A percentile compares a stretch with the other conserved stretches of the same genome.
phyloP scores from a whole-genome alignment of 2,329 filamentous ascomycete species.

The Diaporthe capsici region DNA sequence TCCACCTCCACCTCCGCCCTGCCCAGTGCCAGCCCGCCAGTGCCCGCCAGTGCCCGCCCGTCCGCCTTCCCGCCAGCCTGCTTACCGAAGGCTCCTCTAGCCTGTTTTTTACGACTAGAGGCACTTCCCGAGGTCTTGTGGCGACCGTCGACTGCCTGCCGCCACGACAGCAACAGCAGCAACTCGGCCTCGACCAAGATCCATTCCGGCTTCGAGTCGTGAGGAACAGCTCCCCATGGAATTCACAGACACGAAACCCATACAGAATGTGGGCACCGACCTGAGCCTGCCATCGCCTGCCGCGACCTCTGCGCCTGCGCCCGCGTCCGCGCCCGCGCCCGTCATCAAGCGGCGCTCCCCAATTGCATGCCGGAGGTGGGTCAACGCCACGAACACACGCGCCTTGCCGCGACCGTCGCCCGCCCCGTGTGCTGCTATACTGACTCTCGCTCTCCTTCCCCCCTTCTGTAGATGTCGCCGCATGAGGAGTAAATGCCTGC shows the following conservation, averaged over 20 bases:
- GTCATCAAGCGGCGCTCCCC: conserved; percentile 64
- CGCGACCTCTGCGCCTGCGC: conserved; percentile 25
- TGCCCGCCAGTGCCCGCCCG: not conserved
- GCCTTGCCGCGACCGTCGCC: conserved; percentile 9
- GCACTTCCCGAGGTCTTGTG: conserved; percentile 30
- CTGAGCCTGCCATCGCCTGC: conserved; percentile 33
- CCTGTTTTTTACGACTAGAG: conserved; percentile 23
- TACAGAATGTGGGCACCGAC: conserved; percentile 33
- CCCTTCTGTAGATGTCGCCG: conserved; percentile 62
- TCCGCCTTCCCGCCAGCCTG: conserved; percentile 8
- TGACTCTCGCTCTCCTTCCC: conserved; percentile 26
- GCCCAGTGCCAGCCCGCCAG: not conserved
- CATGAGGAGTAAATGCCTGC: conserved; percentile 69
- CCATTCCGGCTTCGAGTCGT: conserved; percentile 33
- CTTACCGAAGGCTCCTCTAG: conserved; percentile 25
- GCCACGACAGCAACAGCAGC: conserved; percentile 26
- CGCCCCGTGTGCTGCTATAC: conserved; percentile 29
- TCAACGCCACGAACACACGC: conserved; percentile 40
- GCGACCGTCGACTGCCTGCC: conserved; percentile 30
- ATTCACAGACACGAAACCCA: conserved; percentile 28
- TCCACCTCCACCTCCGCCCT: conserved; percentile 12
- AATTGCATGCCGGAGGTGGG: conserved; percentile 68
- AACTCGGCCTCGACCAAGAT: conserved; percentile 33
- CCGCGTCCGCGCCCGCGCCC: conserved; percentile 35
- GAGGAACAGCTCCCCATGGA: conserved; percentile 33